Evolutionary conservation across 441 rosid species (phyloP), one percentile per base, ranked within the genome.

Genomic region (Mallotus repandus): DNA sequence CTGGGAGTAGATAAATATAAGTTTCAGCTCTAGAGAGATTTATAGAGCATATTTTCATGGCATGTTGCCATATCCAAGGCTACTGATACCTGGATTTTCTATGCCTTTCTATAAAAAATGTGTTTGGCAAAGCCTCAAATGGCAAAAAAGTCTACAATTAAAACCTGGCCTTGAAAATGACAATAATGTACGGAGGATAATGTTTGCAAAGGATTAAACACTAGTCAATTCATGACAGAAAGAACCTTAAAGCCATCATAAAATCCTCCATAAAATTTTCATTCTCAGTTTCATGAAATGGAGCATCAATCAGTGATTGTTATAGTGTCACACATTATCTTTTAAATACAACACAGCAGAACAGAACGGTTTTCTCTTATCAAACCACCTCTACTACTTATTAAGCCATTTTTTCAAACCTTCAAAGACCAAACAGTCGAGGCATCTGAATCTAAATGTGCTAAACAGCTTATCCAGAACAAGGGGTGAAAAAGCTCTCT

Each of bases 1-100:
- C 99, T 92, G 87, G 21, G 74, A 77, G 19, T 13, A 43, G 41
- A 41, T 14, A 14, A 67, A 41, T 0, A 7, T 7, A 70, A 64
- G 8, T 48, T 9, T 60, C 4, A 50, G 41, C 7, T 69, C 53
- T 69, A 41, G 60, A 49, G 64, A 72, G 18, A 35, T 22, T 22
- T 35, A 7, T 45, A 45, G 16, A 43, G 62, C 35, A 66, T 9
- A 19, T 18, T 18, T 19, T n/a, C n/a, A 54, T 8, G 9, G 46
- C 22, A 50, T 13, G 13, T 50, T 13, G 15, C 15, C 55, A 50
- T 50, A 15, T 13, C 13, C 16, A 11, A 50, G 55, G 15, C 15
- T 50, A 38, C 41, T 6, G 41, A 4, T 38, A 38, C 41, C 41
- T 38, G 41, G 41, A 38, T 38, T 38, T 38, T 38, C 7, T 4